These are phyloP conservation scores for Isabelozyma heimii DNA, from an alignment of 805 yeast species.

Conservation along the genomic window DNA sequence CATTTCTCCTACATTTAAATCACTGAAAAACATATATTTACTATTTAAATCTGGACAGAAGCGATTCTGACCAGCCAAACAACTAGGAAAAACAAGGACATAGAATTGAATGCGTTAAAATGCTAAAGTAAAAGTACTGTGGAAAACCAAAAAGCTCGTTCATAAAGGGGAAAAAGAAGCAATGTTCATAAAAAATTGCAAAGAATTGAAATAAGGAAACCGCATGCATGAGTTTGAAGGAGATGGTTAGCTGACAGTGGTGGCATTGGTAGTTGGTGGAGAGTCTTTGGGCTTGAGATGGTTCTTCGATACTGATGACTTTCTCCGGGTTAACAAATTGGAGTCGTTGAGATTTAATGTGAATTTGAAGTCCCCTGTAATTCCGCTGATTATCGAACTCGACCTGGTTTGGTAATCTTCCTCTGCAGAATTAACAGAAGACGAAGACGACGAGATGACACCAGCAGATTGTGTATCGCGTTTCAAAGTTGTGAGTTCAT, in stretches of 20 bases:
- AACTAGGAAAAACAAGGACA: neutral
- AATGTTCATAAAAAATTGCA: neutral
- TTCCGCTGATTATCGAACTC: conserved; percentile 37
- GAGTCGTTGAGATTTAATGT: conserved; percentile 65
- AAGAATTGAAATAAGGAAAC: neutral
- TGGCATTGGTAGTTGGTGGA: neutral
- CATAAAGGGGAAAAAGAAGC: too few species aligned
- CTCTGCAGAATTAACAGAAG: conserved; percentile 14
- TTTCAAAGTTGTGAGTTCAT: conserved; percentile 21
- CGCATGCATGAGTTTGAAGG: neutral
- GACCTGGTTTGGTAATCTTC: conserved; percentile 36
- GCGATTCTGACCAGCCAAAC: neutral
- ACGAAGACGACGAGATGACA: conserved; percentile 12
- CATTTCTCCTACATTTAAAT: too few species aligned
- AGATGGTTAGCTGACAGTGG: neutral
- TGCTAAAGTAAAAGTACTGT: neutral
- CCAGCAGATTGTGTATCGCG: conserved; percentile 16
- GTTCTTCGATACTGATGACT: conserved; percentile 21
- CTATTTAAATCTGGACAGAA: neutral
- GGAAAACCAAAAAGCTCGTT: too few species aligned
- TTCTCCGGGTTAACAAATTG: conserved; percentile 58
- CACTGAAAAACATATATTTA: too few species aligned
- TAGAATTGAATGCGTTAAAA: neutral
- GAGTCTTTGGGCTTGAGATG: neutral
- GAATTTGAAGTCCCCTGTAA: conserved; percentile 44